A percentile compares a stretch with the other conserved stretches of the same genome.
Evolutionary conservation across 2,329 filamentous ascomycete genomes (phyloP).

Genomic region (Ophiostoma triangulosporum): DNA sequence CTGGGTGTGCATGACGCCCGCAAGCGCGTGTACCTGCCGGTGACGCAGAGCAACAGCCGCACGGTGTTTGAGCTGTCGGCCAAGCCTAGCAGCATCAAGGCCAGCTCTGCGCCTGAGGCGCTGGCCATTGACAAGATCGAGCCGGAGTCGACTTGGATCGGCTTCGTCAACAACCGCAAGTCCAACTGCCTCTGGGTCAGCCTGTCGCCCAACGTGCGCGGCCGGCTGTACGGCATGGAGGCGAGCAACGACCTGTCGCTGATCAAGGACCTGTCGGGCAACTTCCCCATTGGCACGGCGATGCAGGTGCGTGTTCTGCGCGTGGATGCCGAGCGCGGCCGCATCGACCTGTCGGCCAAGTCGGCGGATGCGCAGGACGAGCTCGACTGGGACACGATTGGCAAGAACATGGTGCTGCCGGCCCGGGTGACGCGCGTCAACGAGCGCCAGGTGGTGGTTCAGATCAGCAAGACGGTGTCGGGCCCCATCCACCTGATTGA

Average conservation of each 20-base stretch:
- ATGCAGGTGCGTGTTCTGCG: constrained; percentile 65
- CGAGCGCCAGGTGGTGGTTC: constrained; percentile 71
- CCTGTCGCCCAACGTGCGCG: constrained; percentile 74
- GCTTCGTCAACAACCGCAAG: constrained; percentile 81
- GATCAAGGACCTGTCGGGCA: constrained; percentile 58
- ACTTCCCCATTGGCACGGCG: constrained; percentile 85
- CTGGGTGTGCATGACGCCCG: constrained; percentile 81
- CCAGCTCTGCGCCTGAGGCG: constrained; percentile 26
- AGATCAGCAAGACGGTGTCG: constrained; percentile 67
- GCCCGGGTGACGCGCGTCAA: constrained; percentile 75
- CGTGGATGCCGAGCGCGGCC: constrained; percentile 59
- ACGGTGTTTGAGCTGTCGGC: constrained; percentile 78
- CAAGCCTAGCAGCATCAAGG: constrained; percentile 53
- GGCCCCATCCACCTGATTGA: constrained; percentile 74
- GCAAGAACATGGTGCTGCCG: constrained; percentile 67
- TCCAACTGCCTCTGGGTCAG: constrained; percentile 80
- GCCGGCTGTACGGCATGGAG: constrained; percentile 69
- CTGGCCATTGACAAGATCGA: constrained; percentile 62
- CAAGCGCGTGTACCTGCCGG: constrained; percentile 81
- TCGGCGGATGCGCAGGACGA: constrained; percentile 40
- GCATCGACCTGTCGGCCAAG: constrained; percentile 71
- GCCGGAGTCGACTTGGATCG: constrained; percentile 57
- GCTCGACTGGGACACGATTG: constrained; percentile 57
- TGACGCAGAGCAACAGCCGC: constrained; percentile 72
- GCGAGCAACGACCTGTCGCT: constrained; percentile 75